These are phyloP conservation scores for Betula pendula DNA, from an alignment of 306 rosid genomes.

Conservation along the genomic window DNA sequence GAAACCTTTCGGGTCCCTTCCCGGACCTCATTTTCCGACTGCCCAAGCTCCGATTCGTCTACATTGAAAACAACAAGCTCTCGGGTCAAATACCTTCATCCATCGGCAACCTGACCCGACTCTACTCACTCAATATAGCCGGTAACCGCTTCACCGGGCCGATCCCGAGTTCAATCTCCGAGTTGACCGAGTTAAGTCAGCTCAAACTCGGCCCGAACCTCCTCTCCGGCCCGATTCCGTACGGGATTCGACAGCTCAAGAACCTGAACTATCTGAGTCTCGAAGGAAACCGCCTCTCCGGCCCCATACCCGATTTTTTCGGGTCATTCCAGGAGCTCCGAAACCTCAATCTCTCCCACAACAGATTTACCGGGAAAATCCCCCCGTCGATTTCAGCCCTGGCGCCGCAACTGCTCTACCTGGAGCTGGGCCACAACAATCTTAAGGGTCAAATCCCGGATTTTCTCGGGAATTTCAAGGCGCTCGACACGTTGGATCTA, in stretches of 20 bases:
- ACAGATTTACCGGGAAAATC: constrained; percentile 61
- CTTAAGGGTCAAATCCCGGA: constrained; percentile 69
- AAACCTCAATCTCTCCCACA: constrained; percentile 48
- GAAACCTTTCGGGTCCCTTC: constrained; percentile 61
- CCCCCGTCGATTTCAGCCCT: constrained; percentile 61
- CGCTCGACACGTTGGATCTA: constrained; percentile 67
- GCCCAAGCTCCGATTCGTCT: constrained; percentile 45
- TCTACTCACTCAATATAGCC: constrained; percentile 32
- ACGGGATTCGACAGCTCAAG: constrained; percentile 39
- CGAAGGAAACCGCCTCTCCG: constrained; percentile 53
- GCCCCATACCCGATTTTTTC: constrained; percentile 65
- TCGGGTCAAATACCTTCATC: constrained; percentile 62
- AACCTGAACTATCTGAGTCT: constrained; percentile 44
- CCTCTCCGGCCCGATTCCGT: constrained; percentile 54
- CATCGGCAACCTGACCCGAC: constrained; percentile 44
- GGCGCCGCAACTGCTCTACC: constrained; percentile 41
- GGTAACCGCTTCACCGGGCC: constrained; percentile 66
- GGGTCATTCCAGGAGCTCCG: constrained; percentile 41
- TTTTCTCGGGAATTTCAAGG: constrained; percentile 71
- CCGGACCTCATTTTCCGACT: constrained; percentile 42
- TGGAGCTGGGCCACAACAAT: constrained; percentile 61
- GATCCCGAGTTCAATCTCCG: constrained; percentile 63
- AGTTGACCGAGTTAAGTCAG: constrained; percentile 57
- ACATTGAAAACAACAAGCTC: constrained; percentile 61
- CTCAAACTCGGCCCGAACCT: constrained; percentile 69